Base-by-base conservation (phyloP, 805 yeast genomes). In the Kodamaea kaohsiungensis region DNA sequence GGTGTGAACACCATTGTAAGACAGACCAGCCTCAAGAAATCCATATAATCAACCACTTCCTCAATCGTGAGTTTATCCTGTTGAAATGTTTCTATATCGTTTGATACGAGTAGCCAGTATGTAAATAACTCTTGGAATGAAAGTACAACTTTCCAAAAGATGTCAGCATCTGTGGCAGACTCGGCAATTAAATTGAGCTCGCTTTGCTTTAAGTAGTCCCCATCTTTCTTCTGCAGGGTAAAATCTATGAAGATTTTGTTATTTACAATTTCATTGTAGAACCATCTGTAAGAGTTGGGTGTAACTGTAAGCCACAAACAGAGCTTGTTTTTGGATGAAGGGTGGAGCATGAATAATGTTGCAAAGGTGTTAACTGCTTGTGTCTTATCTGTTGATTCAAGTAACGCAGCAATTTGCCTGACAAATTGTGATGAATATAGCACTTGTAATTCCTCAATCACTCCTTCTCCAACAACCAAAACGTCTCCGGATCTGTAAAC, bases 51-150 rank as follows among this genome's bases (percentile, higher is more conserved):
- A 2, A 57, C 54, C 15, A 80, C 78, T 45, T 77, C 76, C 2
- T 62, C 72, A 50, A 64, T 58, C 5, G 69, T 60, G 13, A 85
- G 66, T 35, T 81, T 73, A 17, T 77, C 77, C 6, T 67, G 70
- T 9, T 65, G 66, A 53, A 81, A 78, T 47, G 86, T 68, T 59
- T 86, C 92, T 9, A 73, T 69, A 62, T 89, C 96, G 58, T 83
- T 86, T 1, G 89, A 80, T 7, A 88, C 83, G 22, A 83, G 78
- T 43, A 88, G 67, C 81, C 88, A 81, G 61, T 85, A 87, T 0
- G 91, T 83, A 56, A 84, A 79, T 8, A 87, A 63, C 58, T 88
- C 90, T 54, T 86, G 75, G 55, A 85, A 80, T 0, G 86, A 64
- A 45, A 71, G 75, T 1, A 87, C 63, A 5, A 64, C 56, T 33